Conservation (phyloP, 2,329 filamentous ascomycete species). For the Cryphonectria radicalis region DNA sequence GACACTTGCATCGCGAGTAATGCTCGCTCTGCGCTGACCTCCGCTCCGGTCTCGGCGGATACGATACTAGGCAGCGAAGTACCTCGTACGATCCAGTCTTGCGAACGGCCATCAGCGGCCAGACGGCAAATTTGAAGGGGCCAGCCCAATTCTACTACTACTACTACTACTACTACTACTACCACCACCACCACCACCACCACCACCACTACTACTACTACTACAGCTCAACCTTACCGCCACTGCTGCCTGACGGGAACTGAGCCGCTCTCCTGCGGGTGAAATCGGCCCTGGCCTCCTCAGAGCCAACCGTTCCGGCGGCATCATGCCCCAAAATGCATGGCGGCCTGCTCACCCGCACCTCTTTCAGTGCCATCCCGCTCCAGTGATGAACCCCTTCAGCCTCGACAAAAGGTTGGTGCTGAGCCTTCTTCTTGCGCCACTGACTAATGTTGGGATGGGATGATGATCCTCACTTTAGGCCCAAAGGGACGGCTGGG, state of each 20-base stretch:
- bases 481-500: conserved; percentile 13
- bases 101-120: background rate
- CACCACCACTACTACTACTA: background rate
- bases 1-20: background rate
- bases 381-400: background rate
- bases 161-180: background rate
- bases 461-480: background rate
- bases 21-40: background rate
- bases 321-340: background rate
- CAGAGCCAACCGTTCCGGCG: background rate
- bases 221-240: conserved; percentile 1
- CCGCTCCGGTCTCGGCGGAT: background rate
- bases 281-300: background rate
- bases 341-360: conserved; percentile 5
- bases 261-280: background rate
- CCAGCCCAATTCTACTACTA: background rate
- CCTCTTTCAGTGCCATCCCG: conserved; percentile 4
- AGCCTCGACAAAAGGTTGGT: background rate
- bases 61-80: background rate
- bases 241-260: background rate
- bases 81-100: background rate
- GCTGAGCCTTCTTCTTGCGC: background rate
- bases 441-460: conserved; percentile 6
- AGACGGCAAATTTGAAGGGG: background rate
- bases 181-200: background rate